Conservation (phyloP, 495 filamentous ascomycete species). For the Thermothielavioides terrestris region DNA sequence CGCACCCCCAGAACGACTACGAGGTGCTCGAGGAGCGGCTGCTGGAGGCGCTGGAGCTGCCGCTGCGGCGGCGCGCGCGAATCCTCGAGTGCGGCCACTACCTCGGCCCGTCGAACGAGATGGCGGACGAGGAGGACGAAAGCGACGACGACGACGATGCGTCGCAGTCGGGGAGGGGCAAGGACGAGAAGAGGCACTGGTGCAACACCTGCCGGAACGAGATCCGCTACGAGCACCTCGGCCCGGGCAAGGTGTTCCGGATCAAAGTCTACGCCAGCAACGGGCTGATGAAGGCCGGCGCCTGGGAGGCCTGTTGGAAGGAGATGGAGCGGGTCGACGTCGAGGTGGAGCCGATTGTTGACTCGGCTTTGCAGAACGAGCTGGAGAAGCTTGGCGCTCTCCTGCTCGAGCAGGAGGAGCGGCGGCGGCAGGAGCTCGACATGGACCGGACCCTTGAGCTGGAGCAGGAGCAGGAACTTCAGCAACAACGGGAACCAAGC, state of each 20-base stretch:
- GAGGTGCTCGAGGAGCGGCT: constrained; percentile 86
- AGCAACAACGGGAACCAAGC: constrained; percentile 24
- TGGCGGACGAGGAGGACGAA: constrained; percentile 38
- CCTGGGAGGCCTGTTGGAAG: constrained; percentile 88
- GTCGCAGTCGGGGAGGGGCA: constrained; percentile 22
- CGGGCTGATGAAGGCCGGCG: constrained; percentile 81
- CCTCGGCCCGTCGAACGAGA: constrained; percentile 39
- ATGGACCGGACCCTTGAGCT: constrained; percentile 20
- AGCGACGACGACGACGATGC: constrained; percentile 36
- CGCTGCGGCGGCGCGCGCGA: constrained; percentile 48
- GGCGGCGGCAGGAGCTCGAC: constrained; percentile 20
- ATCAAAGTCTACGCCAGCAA: constrained; percentile 89
- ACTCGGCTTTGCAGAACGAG: constrained; percentile 33
- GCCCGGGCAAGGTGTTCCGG: constrained; percentile 56
- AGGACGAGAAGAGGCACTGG: constrained; percentile 45
- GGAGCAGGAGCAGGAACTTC: constrained; percentile 5
- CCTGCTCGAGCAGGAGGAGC: constrained; percentile 23
- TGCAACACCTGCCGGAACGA: constrained; percentile 51
- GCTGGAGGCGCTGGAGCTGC: constrained; percentile 78
- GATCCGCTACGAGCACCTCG: constrained; percentile 39
- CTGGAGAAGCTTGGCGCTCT: constrained; percentile 34
- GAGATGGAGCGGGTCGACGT: constrained; percentile 98
- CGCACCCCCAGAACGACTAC: constrained; percentile 84
- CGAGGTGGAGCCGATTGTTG: constrained; percentile 64
- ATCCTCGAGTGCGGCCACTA: constrained; percentile 77